Base-by-base conservation (phyloP, 2,329 filamentous ascomycete genomes). In the Pseudocercospora cruenta region DNA sequence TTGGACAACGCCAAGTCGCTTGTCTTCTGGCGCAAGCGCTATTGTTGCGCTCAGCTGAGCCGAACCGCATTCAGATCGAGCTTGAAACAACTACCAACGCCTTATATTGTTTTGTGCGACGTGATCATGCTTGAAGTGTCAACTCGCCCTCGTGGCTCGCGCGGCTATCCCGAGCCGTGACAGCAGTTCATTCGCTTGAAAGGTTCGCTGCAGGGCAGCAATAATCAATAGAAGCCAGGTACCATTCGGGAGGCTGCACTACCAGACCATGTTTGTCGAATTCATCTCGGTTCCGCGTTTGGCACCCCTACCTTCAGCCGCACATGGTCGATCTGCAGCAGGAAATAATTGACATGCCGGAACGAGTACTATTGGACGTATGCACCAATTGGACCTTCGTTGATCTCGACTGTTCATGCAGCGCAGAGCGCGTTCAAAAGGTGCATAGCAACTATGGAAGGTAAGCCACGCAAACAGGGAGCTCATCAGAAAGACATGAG, bases 101-200 rank as follows among this genome's bases (percentile, higher is more conserved):
- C 58, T 24, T 36, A 31, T 60, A 60, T 60, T 60, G 33, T 8
- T 60, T 60, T 47, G 58, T 47, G 58, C 47, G 45, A 60, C 33
- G 9, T 47, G 19, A 26, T 22, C 19, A 45, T 45, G 5, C 58
- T 36, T n/a, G 47, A 22, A 45, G 19, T 28, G 36, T 51, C 19
- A 22, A 24, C 8, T 19, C 19, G 10, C 4, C 21, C 47, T n/a
- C n/a, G 47, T 12, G 21, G 10, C 39, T 21, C 28, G 28, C 28
- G 28, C 8, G 28, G 28, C 28, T 31, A 31, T 31, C 28, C 28
- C 1, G 6, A 31, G 28, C 28, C 28, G 28, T 31, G 28, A 31
- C 28, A 4, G 28, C 28, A 31, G 28, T 3, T 9, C 28, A 31
- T 5, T 31, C 28, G 28, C 28, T 31, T 31, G 8, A 6, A 31